phyloP scores from a whole-genome alignment of 805 yeast genomes.

The Sungouiozyma ichnusensis region DNA sequence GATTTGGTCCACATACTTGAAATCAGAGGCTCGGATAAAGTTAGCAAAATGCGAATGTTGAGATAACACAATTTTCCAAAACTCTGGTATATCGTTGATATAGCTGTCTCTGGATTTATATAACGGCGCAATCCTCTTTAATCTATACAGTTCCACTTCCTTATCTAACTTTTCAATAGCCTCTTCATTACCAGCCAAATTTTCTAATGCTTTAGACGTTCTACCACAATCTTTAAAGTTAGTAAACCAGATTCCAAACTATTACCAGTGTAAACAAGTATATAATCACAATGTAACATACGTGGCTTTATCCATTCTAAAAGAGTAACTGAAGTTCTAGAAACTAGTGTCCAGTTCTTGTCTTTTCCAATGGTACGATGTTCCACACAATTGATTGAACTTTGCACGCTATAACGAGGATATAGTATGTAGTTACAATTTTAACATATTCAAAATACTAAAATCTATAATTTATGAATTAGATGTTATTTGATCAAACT shows the following conservation, averaged over 20 bases:
- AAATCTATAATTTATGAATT: too few species aligned
- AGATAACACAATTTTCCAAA: conserved; percentile 82
- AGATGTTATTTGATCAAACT: too few species aligned
- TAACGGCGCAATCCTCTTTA: conserved; percentile 44
- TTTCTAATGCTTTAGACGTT: conserved; percentile 14
- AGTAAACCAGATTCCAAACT: too few species aligned
- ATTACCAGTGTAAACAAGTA: background rate
- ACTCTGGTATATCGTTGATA: conserved; percentile 50
- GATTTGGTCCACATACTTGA: conserved; percentile 60
- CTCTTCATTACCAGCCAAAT: conserved; percentile 47
- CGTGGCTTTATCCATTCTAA: background rate
- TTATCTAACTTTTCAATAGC: conserved; percentile 51
- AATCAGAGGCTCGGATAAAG: conserved; percentile 64
- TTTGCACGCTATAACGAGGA: too few species aligned
- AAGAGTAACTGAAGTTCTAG: too few species aligned
- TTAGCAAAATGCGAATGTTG: conserved; percentile 81
- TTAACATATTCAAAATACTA: too few species aligned
- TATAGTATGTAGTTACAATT: too few species aligned
- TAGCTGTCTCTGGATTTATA: conserved; percentile 46
- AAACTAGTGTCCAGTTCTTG: too few species aligned
- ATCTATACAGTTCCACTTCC: conserved; percentile 44
- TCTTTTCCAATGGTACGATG: too few species aligned
- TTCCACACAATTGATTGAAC: too few species aligned
- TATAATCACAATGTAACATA: background rate
- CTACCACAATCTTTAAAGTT: background rate